Base-by-base conservation (phyloP, 2,329 filamentous ascomycete genomes). In the Mycogone perniciosa region DNA sequence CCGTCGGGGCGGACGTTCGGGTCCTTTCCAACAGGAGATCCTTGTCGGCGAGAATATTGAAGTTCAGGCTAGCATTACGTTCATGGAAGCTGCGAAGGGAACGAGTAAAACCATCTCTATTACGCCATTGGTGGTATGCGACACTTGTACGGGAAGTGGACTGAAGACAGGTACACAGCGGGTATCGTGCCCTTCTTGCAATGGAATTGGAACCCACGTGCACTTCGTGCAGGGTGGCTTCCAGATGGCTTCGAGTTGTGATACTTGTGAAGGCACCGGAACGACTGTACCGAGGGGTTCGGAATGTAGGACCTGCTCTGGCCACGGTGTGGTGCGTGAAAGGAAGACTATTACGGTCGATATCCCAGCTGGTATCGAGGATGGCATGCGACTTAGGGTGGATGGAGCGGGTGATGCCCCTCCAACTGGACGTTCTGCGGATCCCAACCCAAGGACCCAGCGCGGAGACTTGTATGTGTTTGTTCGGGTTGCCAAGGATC, bases 21-120 rank as follows among this genome's bases (percentile, higher is more conserved):
- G 79, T 49, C 85, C 87, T 8, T 93, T 93, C 64, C 81, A 76
- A 59, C 74, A 89, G 61, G 86, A 95, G 66, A 82, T 95, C 20
- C 66, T 95, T 59, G 86, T 96, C n/a, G 93, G 93, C 54, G 90
- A 97, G 57, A 90, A 95, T 66, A 96, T 99, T 62, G 92, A 97
- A 67, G 87, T 96, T 27, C 89, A 96, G 69, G 84, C 89, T 45
- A 93, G 82, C 66, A 92, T 99, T 60, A 90, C 87, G 0, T 99
- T 99, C 69, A 88, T 93, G 83, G 93, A 99, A 65, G 89, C 93
- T 6, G 93, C 93, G 7, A 96, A 95, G 70, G 93, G 93, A 34
- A 85, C 86, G 6, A 84, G 76, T 63, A 95, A 96, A 71, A 86
- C 90, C n/a, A 88, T 99, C 52, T 82, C 78, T 58, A 88, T 96